Percentiles rank a stretch among this genome's conserved stretches.
Conservation (phyloP, 2,329 filamentous ascomycete species). For the Sporothrix phasma region DNA sequence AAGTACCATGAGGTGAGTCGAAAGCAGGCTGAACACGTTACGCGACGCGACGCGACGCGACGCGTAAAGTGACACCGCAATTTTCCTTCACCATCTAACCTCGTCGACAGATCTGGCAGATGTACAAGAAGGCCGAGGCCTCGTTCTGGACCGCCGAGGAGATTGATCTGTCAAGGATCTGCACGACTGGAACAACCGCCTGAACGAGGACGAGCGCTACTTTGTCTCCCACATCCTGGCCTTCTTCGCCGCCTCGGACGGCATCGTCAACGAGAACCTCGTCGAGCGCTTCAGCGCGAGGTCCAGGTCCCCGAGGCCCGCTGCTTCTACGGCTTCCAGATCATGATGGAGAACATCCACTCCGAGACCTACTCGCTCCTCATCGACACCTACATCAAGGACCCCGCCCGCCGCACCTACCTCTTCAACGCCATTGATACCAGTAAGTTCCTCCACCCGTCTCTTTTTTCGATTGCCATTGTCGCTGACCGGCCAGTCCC, state of each 20-base stretch:
- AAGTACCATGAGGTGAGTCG: constrained; percentile 93
- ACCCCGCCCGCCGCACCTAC: constrained; percentile 84
- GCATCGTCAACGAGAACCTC: constrained; percentile 99
- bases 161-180: constrained; percentile 97
- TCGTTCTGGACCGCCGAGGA: constrained; percentile 99
- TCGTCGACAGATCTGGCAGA: constrained; percentile 80
- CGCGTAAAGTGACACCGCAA: constrained; percentile 54
- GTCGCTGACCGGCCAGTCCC: constrained; percentile 53
- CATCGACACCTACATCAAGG: constrained; percentile 99
- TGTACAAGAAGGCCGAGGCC: constrained; percentile 99
- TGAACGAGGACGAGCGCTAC: constrained; percentile 95
- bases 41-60: constrained; percentile 37
- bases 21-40: constrained; percentile 17
- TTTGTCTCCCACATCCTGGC: constrained; percentile 98
- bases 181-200: constrained; percentile 96
- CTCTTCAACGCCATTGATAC: constrained; percentile 99
- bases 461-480: background rate
- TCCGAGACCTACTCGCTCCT: constrained; percentile 98
- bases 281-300: constrained; percentile 94
- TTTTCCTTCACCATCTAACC: constrained; percentile 31
- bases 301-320: constrained; percentile 96
- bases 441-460: constrained; percentile 46
- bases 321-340: constrained; percentile 99
- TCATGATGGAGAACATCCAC: constrained; percentile 99
- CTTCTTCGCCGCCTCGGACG: constrained; percentile 97